Base-by-base conservation (phyloP, 495 filamentous ascomycete species). In the Bacidia rubella region DNA sequence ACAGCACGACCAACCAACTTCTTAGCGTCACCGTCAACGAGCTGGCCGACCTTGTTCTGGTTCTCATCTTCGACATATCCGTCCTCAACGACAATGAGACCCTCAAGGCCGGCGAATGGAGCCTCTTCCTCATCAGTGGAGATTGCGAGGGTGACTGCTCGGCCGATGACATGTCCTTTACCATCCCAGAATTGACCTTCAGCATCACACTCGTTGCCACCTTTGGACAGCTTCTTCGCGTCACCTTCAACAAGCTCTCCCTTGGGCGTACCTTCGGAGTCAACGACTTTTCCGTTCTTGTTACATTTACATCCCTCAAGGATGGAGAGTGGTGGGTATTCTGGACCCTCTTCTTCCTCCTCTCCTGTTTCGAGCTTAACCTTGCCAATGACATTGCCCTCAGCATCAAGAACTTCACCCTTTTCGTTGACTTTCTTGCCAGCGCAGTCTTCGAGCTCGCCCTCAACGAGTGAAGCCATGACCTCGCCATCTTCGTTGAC, bases 161-260 rank as follows among this genome's bases (percentile, higher is more conserved):
- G 75, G 23, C 79, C 80, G 35, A 81, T 74, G 17, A 78, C 64
- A 7, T 78, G 73, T 26, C 80, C 80, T 46, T 74, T 70, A 53
- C 73, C 75, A 56, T 82, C 74, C 62, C 79, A 73, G 61, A 83
- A 79, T 48, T 82, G 77, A 12, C 80, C 80, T 61, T 82, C 71
- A 27, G 73, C 74, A 54, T 82, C 79, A 27, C 78, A 72, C 24
- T 69, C 65, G 50, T 72, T 73, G 38, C 77, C 77, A 22, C 71
- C 61, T 38, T 66, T 68, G 35, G 85, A 57, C 2, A 83, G 60
- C 57, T 78, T 81, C 57, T 78, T 74, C 1, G 75, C 60, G 51
- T 82, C 76, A 20, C 79, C 80, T 63, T 82, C 75, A 27, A 71
- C 67, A 11, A 84, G 64, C 56, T 77, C 75, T 22, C 80, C 80